Percentiles rank a stretch among this genome's conserved stretches.
These are phyloP conservation scores for Gigaspora rosea DNA, from an alignment of 192 early-diverging fungal species.

Conservation along the genomic window DNA sequence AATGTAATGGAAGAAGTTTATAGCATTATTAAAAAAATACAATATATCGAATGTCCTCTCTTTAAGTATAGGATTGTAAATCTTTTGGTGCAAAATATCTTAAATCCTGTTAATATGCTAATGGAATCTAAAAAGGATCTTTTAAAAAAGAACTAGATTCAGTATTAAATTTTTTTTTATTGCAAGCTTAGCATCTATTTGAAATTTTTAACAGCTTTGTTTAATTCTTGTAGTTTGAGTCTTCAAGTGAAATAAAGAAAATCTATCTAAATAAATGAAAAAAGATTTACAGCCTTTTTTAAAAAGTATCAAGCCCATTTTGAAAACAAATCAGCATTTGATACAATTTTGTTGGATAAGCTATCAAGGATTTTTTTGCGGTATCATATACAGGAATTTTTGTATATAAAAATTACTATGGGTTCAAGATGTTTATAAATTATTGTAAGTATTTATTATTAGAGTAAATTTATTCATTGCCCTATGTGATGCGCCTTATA, in stretches of 20 bases:
- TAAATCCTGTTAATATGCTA: slow-evolving; percentile 27
- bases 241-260: slow-evolving; percentile 8
- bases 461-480: no score
- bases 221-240: slow-evolving; percentile 12
- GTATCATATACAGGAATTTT: slow-evolving; percentile 18
- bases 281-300: slow-evolving; percentile 24
- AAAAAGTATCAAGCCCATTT: slow-evolving; percentile 22
- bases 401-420: slow-evolving; percentile 26
- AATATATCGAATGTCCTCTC: slow-evolving; percentile 14
- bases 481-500: no score
- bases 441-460: slow-evolving; percentile 25
- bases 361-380: slow-evolving; percentile 15
- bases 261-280: slow-evolving; percentile 23
- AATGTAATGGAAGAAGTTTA: slow-evolving; percentile 10
- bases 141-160: slow-evolving; percentile 22
- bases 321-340: slow-evolving; percentile 22
- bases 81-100: slow-evolving; percentile 18
- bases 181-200: slow-evolving; percentile 14
- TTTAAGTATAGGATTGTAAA: slow-evolving; percentile 18
- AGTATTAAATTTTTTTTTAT: slow-evolving; percentile 17
- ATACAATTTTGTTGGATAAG: slow-evolving; percentile 9
- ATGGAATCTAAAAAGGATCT: neutral
- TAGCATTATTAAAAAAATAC: slow-evolving; percentile 23
- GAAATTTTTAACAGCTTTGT: slow-evolving; percentile 9
- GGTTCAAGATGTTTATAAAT: slow-evolving; percentile 23